Evolutionary conservation across 2,329 filamentous ascomycete genomes (phyloP), one percentile per base, ranked within the genome.

Genomic region (Waltergamsia citrina): DNA sequence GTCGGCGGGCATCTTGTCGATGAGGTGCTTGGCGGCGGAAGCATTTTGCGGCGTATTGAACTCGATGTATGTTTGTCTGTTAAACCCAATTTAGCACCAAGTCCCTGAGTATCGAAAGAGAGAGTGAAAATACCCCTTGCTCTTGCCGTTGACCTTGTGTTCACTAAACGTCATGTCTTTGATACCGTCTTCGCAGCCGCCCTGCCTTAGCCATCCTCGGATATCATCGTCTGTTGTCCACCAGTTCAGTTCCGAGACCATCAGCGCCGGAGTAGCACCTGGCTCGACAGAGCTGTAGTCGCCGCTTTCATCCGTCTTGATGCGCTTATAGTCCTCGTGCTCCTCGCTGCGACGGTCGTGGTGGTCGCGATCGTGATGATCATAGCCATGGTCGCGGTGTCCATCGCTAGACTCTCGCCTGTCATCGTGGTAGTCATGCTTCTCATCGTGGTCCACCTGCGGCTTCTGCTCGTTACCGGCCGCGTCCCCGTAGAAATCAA

Each of bases 61-160:
- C 48, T 95, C 85, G 29, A 96, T 65, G 50, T 88, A 96, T 5
- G 81, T 86, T 70, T 80, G 75, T 7, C 76, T 78, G 41, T 29
- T 27, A 5, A 15, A 6, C 7, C 9, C 19, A 23, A n/a, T 7
- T 22, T 35, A 41, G 48, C 32, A 46, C 39, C 34, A 22, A 28
- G 27, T 22, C 10, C 12, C 23, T 16, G 17, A 9, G 21, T 12
- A 19, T 29, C 7, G n/a, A 15, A 8, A 15, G 24, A n/a, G 12
- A 27, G 11, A 27, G 12, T 10, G 16, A 15, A 59, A 78, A 43
- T 69, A 94, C 88, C 92, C 90, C 65, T 96, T 95, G 61, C 86
- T 94, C 64, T 98, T 98, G 46, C 92, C 92, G 46, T 98, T 98
- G 31, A 96, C 88, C 56, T 98, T 98, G 60, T 96, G 92, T 56